Evolutionary conservation across 2,329 filamentous ascomycete genomes (phyloP).

Genomic region (Coniella vitis): DNA sequence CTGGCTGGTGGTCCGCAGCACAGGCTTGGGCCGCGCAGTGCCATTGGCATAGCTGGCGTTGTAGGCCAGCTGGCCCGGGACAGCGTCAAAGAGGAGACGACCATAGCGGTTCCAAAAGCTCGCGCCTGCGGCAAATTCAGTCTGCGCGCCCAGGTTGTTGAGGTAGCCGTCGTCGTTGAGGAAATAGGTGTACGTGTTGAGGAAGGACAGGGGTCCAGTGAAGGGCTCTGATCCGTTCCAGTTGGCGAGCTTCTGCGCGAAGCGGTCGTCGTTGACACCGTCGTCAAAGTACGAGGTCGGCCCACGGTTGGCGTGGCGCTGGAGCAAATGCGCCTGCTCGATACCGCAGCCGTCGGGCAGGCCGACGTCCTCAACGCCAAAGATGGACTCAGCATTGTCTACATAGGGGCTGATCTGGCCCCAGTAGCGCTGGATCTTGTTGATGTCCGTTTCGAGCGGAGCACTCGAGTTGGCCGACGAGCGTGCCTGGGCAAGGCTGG

Average conservation of each 20-base stretch:
- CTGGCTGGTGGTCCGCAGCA: slow-evolving; percentile 47
- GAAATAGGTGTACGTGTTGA: slow-evolving; percentile 45
- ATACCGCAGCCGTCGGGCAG: slow-evolving; percentile 49
- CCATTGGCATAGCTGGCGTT: slow-evolving; percentile 37
- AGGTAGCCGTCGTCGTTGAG: slow-evolving; percentile 26
- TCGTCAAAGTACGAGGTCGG: slow-evolving; percentile 25
- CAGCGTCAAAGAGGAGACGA: slow-evolving; percentile 43
- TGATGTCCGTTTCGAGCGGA: slow-evolving; percentile 24
- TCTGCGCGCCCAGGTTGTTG: slow-evolving; percentile 41
- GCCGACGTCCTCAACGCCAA: slow-evolving; percentile 40
- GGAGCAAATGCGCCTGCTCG: slow-evolving; percentile 45
- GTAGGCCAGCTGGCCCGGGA: slow-evolving; percentile 40
- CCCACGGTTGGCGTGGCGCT: slow-evolving; percentile 49
- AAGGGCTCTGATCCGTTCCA: slow-evolving; percentile 31
- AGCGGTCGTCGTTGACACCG: slow-evolving; percentile 35
- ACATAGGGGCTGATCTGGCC: slow-evolving; percentile 40
- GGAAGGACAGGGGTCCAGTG: slow-evolving; percentile 41
- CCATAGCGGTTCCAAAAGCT: slow-evolving; percentile 50
- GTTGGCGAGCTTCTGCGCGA: slow-evolving; percentile 41
- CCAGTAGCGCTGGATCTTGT: slow-evolving; percentile 29
- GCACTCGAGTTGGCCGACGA: not conserved
- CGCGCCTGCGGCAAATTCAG: slow-evolving; percentile 42
- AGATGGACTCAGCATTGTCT: slow-evolving; percentile 37
- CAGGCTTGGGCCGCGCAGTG: slow-evolving; percentile 39
- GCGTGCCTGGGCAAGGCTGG: not conserved